phyloP scores from a whole-genome alignment of 2,329 filamentous ascomycete species.

The Nannizziopsis arthrosporioides region DNA sequence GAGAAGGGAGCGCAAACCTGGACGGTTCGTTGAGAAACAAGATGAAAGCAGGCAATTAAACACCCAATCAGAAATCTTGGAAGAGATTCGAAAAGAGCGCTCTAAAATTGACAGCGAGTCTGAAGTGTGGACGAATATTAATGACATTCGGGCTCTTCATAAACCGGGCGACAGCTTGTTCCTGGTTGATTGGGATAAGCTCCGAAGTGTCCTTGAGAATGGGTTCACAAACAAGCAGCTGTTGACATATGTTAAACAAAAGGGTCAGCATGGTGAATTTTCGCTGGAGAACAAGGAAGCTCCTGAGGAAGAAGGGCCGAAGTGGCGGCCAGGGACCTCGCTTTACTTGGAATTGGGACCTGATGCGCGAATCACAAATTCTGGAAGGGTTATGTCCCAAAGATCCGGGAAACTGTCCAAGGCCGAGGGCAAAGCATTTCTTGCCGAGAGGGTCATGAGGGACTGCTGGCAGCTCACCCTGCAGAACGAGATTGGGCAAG shows the following conservation, averaged over 20 bases:
- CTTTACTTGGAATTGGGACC: slow-evolving; percentile 20
- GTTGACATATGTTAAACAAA: slow-evolving; percentile 21
- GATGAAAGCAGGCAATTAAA: slow-evolving; percentile 10
- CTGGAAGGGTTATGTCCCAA: slow-evolving; percentile 15
- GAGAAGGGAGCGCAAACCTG: background rate
- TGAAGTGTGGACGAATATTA: slow-evolving; percentile 21
- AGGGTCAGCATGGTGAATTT: background rate
- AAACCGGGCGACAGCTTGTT: slow-evolving; percentile 20
- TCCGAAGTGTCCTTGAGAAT: slow-evolving; percentile 22
- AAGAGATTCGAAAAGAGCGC: slow-evolving; percentile 12
- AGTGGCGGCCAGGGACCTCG: slow-evolving; percentile 27
- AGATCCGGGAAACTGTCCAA: too few species aligned
- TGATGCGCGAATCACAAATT: slow-evolving; percentile 11
- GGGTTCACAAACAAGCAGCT: slow-evolving; percentile 29
- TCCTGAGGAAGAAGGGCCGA: background rate
- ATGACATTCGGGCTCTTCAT: slow-evolving; percentile 20
- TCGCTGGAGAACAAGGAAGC: background rate
- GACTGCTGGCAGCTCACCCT: slow-evolving; percentile 31
- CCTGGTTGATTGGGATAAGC: slow-evolving; percentile 21
- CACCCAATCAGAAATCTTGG: slow-evolving; percentile 11
- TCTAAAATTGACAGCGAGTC: slow-evolving; percentile 1
- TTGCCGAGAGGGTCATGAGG: slow-evolving; percentile 29
- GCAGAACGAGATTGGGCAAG: slow-evolving; percentile 26
- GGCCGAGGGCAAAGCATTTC: slow-evolving; percentile 22
- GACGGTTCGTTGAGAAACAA: slow-evolving; percentile 1